Evolutionary conservation across 1,284 basidiomycete species (phyloP).

Genomic region (Heliocybe sulcata): DNA sequence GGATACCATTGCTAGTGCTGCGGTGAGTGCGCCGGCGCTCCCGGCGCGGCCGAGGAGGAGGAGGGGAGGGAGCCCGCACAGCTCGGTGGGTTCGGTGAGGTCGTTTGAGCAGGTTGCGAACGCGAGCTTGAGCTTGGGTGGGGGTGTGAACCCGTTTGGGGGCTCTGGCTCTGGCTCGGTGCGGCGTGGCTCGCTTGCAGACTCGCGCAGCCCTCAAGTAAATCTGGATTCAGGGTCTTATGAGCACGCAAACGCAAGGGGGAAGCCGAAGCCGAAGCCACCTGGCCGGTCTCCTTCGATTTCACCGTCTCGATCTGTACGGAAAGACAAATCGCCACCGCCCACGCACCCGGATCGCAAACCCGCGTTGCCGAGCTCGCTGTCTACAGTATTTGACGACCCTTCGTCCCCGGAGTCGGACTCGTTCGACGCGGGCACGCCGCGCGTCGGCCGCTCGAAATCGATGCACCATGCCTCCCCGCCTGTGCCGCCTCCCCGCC

Average conservation of each 20-base stretch:
- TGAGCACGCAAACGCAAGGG: no score
- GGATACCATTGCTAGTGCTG: no score
- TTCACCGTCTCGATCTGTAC: not conserved
- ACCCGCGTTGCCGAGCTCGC: conserved; percentile 14
- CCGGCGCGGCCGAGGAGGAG: conserved; percentile 23
- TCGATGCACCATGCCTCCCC: conserved; percentile 44
- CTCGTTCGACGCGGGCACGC: conserved; percentile 14
- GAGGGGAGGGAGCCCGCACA: conserved; percentile 18
- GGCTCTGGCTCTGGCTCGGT: not conserved
- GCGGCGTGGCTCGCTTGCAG: no score
- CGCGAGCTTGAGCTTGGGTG: conserved; percentile 21
- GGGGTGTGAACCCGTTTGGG: conserved; percentile 11
- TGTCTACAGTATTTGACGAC: not conserved
- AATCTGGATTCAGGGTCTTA: no score
- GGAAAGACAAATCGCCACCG: conserved; percentile 27
- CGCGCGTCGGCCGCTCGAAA: conserved; percentile 43
- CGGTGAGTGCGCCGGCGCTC: conserved; percentile 19
- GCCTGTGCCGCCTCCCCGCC: conserved; percentile 32
- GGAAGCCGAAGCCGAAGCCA: not conserved
- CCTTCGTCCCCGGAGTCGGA: conserved; percentile 4
- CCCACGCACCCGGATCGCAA: conserved; percentile 57
- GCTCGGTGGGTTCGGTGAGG: conserved; percentile 24
- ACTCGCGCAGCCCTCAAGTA: no score
- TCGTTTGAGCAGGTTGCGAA: conserved; percentile 35
- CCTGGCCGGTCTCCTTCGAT: not conserved